Conservation (phyloP, 169 alveolate species). For the Plasmodium vivax region DNA sequence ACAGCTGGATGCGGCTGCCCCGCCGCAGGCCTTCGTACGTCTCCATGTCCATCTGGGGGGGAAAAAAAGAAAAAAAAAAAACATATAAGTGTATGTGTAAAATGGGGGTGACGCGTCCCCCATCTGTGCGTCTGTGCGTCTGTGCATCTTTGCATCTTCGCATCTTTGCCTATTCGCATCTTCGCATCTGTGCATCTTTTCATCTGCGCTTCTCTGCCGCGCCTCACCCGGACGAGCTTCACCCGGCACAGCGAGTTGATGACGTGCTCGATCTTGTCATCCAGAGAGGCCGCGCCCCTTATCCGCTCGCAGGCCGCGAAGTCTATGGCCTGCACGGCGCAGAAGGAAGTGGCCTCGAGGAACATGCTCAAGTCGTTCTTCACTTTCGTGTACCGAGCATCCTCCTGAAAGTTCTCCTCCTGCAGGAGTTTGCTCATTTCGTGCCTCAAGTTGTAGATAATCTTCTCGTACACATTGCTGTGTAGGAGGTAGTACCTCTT, state of each 20-base stretch:
- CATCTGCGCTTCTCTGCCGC: neutral
- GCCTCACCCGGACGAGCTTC: conserved; percentile 32
- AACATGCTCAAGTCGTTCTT: conserved; percentile 47
- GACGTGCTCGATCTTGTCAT: conserved; percentile 28
- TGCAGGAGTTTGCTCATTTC: conserved; percentile 40
- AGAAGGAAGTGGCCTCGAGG: conserved; percentile 63
- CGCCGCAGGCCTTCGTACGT: conserved; percentile 39
- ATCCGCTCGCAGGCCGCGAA: conserved; percentile 38
- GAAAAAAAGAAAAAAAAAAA: neutral
- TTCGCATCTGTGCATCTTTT: neutral
- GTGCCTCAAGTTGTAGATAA: conserved; percentile 38
- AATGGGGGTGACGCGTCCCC: neutral
- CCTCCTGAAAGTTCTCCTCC: conserved; percentile 46
- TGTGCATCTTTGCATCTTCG: too few species aligned
- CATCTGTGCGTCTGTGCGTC: neutral
- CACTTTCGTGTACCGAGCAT: conserved; percentile 21
- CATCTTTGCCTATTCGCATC: too few species aligned
- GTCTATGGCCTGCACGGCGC: conserved; percentile 66
- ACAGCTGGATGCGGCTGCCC: conserved; percentile 46
- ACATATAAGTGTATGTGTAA: neutral
- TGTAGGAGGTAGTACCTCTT: conserved; percentile 27
- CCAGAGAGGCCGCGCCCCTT: conserved; percentile 10
- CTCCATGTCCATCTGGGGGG: conserved; percentile 32
- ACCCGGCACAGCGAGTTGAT: conserved; percentile 57
- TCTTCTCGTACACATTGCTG: conserved; percentile 46